A percentile compares a stretch with the other conserved stretches of the same genome.
phyloP scores from a whole-genome alignment of 2,329 filamentous ascomycete species.

The Nigrospora sphaerica region DNA sequence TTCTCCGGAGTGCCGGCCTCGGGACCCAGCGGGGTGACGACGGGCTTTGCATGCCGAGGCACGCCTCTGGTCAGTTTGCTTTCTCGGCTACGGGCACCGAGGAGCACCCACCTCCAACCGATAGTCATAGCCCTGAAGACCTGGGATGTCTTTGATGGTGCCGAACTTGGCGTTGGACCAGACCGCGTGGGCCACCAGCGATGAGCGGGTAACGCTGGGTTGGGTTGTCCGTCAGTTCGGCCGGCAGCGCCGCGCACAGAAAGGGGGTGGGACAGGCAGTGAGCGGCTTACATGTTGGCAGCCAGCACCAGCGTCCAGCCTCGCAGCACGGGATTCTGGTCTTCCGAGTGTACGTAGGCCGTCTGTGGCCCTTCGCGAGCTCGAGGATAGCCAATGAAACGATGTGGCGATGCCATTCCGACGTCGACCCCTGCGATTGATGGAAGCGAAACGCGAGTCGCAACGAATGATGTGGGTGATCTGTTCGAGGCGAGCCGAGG shows the following conservation, averaged over 20 bases:
- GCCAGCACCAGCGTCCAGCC: conserved; percentile 57
- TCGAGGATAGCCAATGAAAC: conserved; percentile 20
- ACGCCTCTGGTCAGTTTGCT: too few species aligned
- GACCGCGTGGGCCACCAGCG: conserved; percentile 54
- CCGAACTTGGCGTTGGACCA: conserved; percentile 63
- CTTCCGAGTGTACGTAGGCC: conserved; percentile 38
- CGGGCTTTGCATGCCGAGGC: conserved; percentile 33
- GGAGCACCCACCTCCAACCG: conserved; percentile 38
- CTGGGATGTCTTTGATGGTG: conserved; percentile 36
- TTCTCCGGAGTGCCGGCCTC: conserved; percentile 20
- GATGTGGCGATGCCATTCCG: conserved; percentile 12
- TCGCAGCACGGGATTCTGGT: conserved; percentile 63
- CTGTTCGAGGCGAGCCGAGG: too few species aligned
- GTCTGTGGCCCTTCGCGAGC: conserved; percentile 20
- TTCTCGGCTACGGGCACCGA: too few species aligned
- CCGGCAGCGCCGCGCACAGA: too few species aligned
- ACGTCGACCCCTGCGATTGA: too few species aligned
- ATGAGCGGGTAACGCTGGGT: conserved; percentile 50
- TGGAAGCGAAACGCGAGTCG: too few species aligned
- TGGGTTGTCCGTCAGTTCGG: too few species aligned
- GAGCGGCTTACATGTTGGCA: conserved; percentile 47
- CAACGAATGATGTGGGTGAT: too few species aligned
- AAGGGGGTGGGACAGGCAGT: not conserved
- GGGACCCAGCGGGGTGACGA: conserved; percentile 43
- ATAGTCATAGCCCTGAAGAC: conserved; percentile 34